phyloP scores from a whole-genome alignment of 2,329 filamentous ascomycete genomes.

The Pyrenophora teres region DNA sequence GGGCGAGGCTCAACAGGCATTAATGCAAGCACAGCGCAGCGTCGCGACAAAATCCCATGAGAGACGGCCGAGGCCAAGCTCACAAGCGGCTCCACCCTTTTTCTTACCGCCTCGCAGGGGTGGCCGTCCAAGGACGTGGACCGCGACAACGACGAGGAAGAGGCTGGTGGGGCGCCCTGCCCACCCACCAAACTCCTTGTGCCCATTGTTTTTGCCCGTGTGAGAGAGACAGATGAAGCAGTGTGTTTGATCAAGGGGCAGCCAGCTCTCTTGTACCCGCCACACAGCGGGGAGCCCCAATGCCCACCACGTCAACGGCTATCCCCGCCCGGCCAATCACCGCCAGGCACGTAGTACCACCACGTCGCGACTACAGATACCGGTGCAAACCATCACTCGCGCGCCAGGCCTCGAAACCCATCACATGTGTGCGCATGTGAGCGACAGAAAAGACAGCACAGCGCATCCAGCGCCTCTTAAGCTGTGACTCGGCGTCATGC shows the following conservation, averaged over 20 bases:
- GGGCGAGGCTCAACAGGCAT: constrained; percentile 8
- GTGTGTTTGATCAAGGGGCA: neutral
- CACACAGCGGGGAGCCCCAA: neutral
- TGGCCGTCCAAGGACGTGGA: too few species aligned
- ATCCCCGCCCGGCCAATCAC: constrained; percentile 19
- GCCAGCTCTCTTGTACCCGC: constrained; percentile 6
- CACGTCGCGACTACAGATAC: constrained; percentile 14
- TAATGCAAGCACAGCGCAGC: constrained; percentile 16
- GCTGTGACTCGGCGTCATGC: constrained; percentile 26
- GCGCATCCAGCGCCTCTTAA: constrained; percentile 6
- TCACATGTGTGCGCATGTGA: neutral
- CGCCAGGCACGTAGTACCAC: constrained; percentile 23
- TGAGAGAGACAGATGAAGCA: neutral
- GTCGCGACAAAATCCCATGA: constrained; percentile 3
- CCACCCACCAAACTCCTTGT: too few species aligned
- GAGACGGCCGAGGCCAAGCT: constrained; percentile 7
- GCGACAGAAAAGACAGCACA: neutral
- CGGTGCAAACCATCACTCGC: neutral
- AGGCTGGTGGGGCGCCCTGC: neutral
- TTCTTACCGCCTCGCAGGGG: constrained; percentile 16
- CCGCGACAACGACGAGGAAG: neutral
- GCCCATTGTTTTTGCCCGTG: too few species aligned
- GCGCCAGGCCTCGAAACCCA: neutral
- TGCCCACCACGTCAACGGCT: too few species aligned
- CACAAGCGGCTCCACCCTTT: constrained; percentile 12